These are phyloP conservation scores for Amoeboaphelidium occidentale DNA, from an alignment of 371 early-diverging fungal species.

Conservation along the genomic window DNA sequence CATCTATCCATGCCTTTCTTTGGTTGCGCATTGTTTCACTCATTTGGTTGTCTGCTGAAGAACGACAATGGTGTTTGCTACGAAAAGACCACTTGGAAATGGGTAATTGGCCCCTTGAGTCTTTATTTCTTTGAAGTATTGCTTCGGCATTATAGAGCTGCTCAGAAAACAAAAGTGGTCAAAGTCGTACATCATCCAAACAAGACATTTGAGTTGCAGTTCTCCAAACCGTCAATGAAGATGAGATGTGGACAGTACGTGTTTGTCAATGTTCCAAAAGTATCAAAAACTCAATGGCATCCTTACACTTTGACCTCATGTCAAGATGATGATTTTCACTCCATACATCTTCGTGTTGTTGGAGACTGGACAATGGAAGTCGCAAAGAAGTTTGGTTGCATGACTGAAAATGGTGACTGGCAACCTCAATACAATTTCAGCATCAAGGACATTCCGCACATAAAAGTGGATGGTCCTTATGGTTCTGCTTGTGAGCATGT, in stretches of 20 bases:
- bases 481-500: constrained; percentile 6
- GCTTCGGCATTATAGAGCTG: constrained; percentile 38
- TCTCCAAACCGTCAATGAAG: constrained; percentile 27
- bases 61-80: constrained; percentile 39
- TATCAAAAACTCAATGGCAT: constrained; percentile 51
- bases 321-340: constrained; percentile 47
- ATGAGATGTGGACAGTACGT: constrained; percentile 46
- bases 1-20: constrained; percentile 37
- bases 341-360: constrained; percentile 48
- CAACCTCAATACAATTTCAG: constrained; percentile 5
- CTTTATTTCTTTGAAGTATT: constrained; percentile 34
- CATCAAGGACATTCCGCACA: constrained; percentile 4
- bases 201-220: constrained; percentile 38
- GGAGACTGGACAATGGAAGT: constrained; percentile 55
- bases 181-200: constrained; percentile 36
- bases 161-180: constrained; percentile 30
- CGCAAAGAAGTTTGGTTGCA: constrained; percentile 34
- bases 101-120: constrained; percentile 22
- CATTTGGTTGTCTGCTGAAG: constrained; percentile 42
- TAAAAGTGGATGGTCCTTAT: constrained; percentile 9
- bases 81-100: constrained; percentile 53
- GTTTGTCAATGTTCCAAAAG: constrained; percentile 33
- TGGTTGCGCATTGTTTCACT: constrained; percentile 29
- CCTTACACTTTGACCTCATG: constrained; percentile 58
- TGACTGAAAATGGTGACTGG: constrained; percentile 18